phyloP scores from a whole-genome alignment of 768 basidiomycete species.

The Leccinum barrowsii region DNA sequence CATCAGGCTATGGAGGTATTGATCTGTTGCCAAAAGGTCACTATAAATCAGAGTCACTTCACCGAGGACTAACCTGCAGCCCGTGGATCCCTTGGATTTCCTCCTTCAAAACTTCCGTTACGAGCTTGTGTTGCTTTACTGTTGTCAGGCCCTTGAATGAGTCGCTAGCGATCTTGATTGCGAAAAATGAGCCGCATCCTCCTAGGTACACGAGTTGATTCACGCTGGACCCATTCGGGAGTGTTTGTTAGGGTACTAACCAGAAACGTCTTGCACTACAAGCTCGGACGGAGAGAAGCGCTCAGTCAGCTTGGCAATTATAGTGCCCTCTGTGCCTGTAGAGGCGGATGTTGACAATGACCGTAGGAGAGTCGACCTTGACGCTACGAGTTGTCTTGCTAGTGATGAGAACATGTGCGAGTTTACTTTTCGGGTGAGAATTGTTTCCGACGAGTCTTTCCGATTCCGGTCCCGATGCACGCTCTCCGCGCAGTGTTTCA shows the following conservation, averaged over 20 bases:
- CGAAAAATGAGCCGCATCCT: conserved; percentile 97
- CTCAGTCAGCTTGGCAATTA: conserved; percentile 72
- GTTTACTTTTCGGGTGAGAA: background rate
- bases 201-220: conserved; percentile 43
- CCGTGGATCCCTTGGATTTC: conserved; percentile 94
- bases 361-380: conserved; percentile 28
- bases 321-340: conserved; percentile 40
- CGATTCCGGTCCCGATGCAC: conserved; percentile 13
- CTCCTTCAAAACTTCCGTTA: conserved; percentile 79
- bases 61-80: conserved; percentile 64
- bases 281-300: conserved; percentile 78
- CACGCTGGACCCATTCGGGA: background rate
- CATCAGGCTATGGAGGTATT: conserved; percentile 27
- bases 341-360: conserved; percentile 22
- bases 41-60: background rate
- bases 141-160: conserved; percentile 81
- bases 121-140: conserved; percentile 91
- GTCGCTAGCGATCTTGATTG: conserved; percentile 82
- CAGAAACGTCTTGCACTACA: conserved; percentile 92
- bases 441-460: background rate
- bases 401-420: conserved; percentile 18
- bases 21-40: conserved; percentile 32
- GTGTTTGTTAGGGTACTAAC: conserved; percentile 41
- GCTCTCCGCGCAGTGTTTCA: conserved; percentile 19
- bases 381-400: conserved; percentile 33